Base-by-base conservation (phyloP, 345 rosid species). In the Arabidopsis arenosa region DNA sequence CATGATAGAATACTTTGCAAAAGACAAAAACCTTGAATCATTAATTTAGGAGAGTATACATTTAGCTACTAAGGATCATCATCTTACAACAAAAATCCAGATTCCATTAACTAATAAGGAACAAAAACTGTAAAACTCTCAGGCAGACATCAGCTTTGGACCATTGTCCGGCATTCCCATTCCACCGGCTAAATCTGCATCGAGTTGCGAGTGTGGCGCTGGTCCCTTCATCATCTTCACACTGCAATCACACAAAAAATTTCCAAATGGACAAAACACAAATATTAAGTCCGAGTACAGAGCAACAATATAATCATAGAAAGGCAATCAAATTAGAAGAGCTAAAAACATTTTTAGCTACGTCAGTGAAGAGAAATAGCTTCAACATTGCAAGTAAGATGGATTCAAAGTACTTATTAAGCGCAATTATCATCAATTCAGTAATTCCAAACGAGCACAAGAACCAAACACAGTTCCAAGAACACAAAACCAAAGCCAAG, bases 141-240 rank as follows among this genome's bases (percentile, higher is more conserved):
- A 77, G 6, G 5, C 64, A 77, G 76, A 15, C 80, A 77, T 77
- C 65, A 94, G 86, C 81, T 85, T 87, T 11, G 89, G 89, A 17
- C 98, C 98, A 84, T 90, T 90, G 69, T 95, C 97, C 0, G 99
- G 99, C 90, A 83, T 87, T 30, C 97, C 99, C 99, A 88, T 92
- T 79, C 97, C 99, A 65, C 80, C 92, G 7, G 99, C 97, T 72
- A 90, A 85, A 13, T 92, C 97, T 7, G 98, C 97, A 79, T 94
- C 96, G 4, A 94, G 93, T 76, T 94, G 97, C 9, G 95, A 81
- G 70, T 94, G 97, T 9, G 98, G 98, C 14, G 93, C 93, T 30
- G 85, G 85, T 63, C 97, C 95, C 21, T 63, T 69, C 97, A 94
- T 84, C 51, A 72, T 80, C 88, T 92, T 94, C 75, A 86, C 72